Percentiles rank a stretch among this genome's conserved stretches.
Evolutionary conservation across 768 basidiomycete genomes (phyloP).

Genomic region (Dictyophora rubrovolvata): DNA sequence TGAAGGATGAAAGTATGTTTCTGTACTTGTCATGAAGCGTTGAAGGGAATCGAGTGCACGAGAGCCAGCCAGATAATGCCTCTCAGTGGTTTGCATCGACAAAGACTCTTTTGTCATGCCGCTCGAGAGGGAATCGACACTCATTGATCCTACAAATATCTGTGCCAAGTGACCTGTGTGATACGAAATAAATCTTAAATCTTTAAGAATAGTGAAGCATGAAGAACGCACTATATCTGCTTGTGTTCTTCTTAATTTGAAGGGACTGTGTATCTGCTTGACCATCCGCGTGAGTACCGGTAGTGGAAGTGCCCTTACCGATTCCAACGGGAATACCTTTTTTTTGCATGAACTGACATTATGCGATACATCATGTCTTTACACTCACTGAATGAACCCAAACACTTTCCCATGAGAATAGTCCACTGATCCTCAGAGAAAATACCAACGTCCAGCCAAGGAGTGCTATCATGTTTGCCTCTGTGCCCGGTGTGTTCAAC

Average conservation of each 20-base stretch:
- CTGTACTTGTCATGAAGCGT: slow-evolving; percentile 81
- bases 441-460: slow-evolving; percentile 81
- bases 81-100: slow-evolving; percentile 25
- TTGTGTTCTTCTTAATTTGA: slow-evolving; percentile 61
- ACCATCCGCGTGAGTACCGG: slow-evolving; percentile 61
- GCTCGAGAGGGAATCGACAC: slow-evolving; percentile 62
- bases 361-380: background rate
- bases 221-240: slow-evolving; percentile 43
- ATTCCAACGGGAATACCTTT: slow-evolving; percentile 65
- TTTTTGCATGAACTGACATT: background rate
- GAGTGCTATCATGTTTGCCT: slow-evolving; percentile 40
- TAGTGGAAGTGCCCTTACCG: slow-evolving; percentile 50
- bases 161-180: slow-evolving; percentile 64
- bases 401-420: slow-evolving; percentile 69
- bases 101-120: slow-evolving; percentile 16
- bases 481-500: slow-evolving; percentile 61
- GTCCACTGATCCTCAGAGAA: slow-evolving; percentile 81
- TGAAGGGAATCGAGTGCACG: slow-evolving; percentile 82
- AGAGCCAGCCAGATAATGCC: slow-evolving; percentile 68
- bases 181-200: background rate
- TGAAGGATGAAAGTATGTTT: slow-evolving; percentile 92
- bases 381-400: slow-evolving; percentile 64
- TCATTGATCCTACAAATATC: slow-evolving; percentile 82
- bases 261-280: slow-evolving; percentile 44
- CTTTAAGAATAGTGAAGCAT: slow-evolving; percentile 8